Conservation (phyloP, 2,329 filamentous ascomycete genomes). For the Trichophyton simii region DNA sequence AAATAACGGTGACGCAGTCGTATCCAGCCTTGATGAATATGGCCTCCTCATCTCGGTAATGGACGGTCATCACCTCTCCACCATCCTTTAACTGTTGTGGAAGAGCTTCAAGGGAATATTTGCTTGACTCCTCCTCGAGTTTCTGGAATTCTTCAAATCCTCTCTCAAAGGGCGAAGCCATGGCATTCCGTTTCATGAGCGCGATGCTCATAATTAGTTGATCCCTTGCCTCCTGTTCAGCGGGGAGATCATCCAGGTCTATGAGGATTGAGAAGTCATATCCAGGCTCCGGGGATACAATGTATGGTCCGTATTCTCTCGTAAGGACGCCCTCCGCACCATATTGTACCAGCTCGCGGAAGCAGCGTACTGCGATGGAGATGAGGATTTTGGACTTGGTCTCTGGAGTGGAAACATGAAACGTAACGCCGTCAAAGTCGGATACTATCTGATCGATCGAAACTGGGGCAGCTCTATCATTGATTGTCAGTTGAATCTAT, state of each 20-base stretch:
- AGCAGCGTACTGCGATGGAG: slow-evolving; percentile 92
- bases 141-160: slow-evolving; percentile 87
- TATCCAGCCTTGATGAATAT: slow-evolving; percentile 98
- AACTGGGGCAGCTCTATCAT: slow-evolving; percentile 59
- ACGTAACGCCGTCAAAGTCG: slow-evolving; percentile 97
- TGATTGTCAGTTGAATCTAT: slow-evolving; percentile 23
- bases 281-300: slow-evolving; percentile 72
- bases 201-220: slow-evolving; percentile 78
- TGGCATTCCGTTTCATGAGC: slow-evolving; percentile 91
- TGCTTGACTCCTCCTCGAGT: slow-evolving; percentile 74
- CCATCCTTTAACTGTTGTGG: slow-evolving; percentile 83
- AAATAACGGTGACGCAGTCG: slow-evolving; percentile 96
- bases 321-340: slow-evolving; percentile 84
- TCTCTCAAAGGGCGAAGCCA: slow-evolving; percentile 96
- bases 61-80: slow-evolving; percentile 86
- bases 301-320: slow-evolving; percentile 88
- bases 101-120: slow-evolving; percentile 86
- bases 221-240: slow-evolving; percentile 71
- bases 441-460: slow-evolving; percentile 97
- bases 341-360: slow-evolving; percentile 78
- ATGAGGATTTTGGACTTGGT: slow-evolving; percentile 87
- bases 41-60: slow-evolving; percentile 96
- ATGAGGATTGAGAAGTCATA: slow-evolving; percentile 93
- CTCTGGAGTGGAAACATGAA: slow-evolving; percentile 95
- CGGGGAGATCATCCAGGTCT: slow-evolving; percentile 76